Evolutionary conservation across 352 stramenopile genomes (phyloP).

Genomic region (Pythium apleroticum): DNA sequence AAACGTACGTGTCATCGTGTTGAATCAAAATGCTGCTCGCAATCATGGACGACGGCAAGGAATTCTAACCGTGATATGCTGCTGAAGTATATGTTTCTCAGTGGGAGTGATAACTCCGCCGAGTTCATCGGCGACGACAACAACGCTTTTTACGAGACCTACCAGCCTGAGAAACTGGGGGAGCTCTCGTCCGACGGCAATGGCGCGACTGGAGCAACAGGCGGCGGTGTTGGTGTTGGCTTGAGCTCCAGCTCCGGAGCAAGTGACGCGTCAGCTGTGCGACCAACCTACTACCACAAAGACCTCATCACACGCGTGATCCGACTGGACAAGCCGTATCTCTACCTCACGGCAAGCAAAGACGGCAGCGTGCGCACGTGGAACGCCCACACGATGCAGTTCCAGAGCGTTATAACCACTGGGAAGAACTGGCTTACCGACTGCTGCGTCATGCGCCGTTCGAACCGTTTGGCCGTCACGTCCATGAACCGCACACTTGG

Average conservation of each 20-base stretch:
- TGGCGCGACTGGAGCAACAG: neutral
- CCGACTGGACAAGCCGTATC: constrained; percentile 60
- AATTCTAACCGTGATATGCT: neutral
- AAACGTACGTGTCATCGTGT: constrained; percentile 40
- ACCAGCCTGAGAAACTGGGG: constrained; percentile 52
- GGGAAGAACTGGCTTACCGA: constrained; percentile 81
- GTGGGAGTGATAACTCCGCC: constrained; percentile 55
- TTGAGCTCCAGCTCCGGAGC: neutral
- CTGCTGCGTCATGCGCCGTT: constrained; percentile 76
- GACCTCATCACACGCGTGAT: constrained; percentile 72
- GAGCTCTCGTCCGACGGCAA: constrained; percentile 22
- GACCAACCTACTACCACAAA: constrained; percentile 55
- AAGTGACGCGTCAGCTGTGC: constrained; percentile 17
- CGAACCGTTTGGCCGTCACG: constrained; percentile 73
- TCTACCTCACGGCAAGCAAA: constrained; percentile 76
- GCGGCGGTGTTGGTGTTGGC: neutral
- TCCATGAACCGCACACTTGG: constrained; percentile 77
- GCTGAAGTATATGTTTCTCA: constrained; percentile 82
- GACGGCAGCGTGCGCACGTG: constrained; percentile 74
- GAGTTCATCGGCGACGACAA: constrained; percentile 67
- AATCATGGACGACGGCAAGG: too few relatives aligned
- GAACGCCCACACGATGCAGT: constrained; percentile 66
- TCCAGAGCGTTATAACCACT: constrained; percentile 59
- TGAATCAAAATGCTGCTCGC: neutral
- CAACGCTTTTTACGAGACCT: constrained; percentile 64